Evolutionary conservation across 2,329 filamentous ascomycete genomes (phyloP).

Genomic region (Ceratocystis cacaofunesta): DNA sequence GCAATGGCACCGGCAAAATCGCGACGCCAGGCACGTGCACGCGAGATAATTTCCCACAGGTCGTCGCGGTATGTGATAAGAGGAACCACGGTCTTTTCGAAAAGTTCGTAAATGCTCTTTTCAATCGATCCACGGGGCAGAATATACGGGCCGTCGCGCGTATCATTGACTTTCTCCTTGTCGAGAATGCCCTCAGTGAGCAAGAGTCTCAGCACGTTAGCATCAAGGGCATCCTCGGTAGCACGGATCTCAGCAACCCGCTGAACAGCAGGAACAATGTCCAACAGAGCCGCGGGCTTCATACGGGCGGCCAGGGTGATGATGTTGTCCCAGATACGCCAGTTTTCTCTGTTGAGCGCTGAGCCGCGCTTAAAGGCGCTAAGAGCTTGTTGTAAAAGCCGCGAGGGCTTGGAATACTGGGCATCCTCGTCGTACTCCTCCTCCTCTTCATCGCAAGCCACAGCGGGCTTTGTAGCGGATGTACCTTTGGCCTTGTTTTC

Average conservation of each 20-base stretch:
- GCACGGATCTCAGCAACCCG: conserved; percentile 63
- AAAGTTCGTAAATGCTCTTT: conserved; percentile 50
- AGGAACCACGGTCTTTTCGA: conserved; percentile 63
- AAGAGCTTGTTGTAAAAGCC: conserved; percentile 59
- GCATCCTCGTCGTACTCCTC: conserved; percentile 20
- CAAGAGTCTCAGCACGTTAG: conserved; percentile 54
- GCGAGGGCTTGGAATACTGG: conserved; percentile 35
- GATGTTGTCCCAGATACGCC: conserved; percentile 94
- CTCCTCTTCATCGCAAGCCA: conserved; percentile 14
- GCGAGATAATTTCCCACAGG: conserved; percentile 62
- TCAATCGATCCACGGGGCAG: conserved; percentile 42
- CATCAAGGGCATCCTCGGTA: conserved; percentile 66
- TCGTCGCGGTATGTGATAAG: conserved; percentile 67
- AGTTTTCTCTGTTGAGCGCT: conserved; percentile 67
- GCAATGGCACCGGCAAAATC: conserved; percentile 61
- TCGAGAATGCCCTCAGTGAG: conserved; percentile 52
- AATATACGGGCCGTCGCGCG: conserved; percentile 17
- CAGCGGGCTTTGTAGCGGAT: neutral
- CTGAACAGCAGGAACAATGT: conserved; percentile 61
- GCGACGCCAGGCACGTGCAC: conserved; percentile 56
- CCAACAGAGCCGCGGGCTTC: conserved; percentile 55
- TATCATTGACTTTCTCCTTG: conserved; percentile 25
- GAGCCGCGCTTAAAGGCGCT: conserved; percentile 78
- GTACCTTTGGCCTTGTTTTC: conserved; percentile 22
- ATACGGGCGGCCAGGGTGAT: conserved; percentile 72